Evolutionary conservation across 2,329 filamentous ascomycete genomes (phyloP).

Genomic region (Pseudocercospora vitis): DNA sequence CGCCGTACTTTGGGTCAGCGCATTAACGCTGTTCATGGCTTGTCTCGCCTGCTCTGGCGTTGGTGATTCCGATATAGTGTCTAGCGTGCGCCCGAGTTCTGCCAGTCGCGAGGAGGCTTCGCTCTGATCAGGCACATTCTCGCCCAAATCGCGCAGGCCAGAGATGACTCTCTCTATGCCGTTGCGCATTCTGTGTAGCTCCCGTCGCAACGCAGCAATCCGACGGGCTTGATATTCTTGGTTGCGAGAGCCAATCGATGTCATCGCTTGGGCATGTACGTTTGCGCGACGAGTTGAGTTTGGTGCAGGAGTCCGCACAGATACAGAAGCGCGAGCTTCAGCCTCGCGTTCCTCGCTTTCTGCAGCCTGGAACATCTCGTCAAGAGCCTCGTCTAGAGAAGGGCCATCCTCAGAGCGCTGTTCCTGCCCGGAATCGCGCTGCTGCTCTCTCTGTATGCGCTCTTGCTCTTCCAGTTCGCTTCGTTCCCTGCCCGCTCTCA

Average conservation of each 20-base stretch:
- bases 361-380: conserved; percentile 37
- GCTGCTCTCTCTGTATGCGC: conserved; percentile 16
- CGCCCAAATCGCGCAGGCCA: conserved; percentile 40
- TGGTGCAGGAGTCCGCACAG: not conserved
- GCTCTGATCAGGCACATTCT: conserved; percentile 36
- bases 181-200: conserved; percentile 40
- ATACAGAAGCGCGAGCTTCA: not conserved
- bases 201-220: conserved; percentile 40
- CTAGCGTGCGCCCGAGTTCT: conserved; percentile 34
- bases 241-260: conserved; percentile 33
- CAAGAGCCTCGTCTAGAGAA: conserved; percentile 38
- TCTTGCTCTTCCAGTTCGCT: conserved; percentile 31
- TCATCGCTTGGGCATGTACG: conserved; percentile 33
- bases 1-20: conserved; percentile 15
- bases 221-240: conserved; percentile 39
- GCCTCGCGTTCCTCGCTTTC: conserved; percentile 27
- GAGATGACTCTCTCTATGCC: conserved; percentile 41
- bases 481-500: conserved; percentile 39
- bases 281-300: conserved; percentile 12
- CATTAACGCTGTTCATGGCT: conserved; percentile 29
- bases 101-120: conserved; percentile 34
- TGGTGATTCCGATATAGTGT: conserved; percentile 29
- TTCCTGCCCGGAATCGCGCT: conserved; percentile 9
- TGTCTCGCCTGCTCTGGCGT: conserved; percentile 26
- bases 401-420: conserved; percentile 23